Conservation (phyloP, 371 early-diverging fungal species). For the Mortierella sp. region DNA sequence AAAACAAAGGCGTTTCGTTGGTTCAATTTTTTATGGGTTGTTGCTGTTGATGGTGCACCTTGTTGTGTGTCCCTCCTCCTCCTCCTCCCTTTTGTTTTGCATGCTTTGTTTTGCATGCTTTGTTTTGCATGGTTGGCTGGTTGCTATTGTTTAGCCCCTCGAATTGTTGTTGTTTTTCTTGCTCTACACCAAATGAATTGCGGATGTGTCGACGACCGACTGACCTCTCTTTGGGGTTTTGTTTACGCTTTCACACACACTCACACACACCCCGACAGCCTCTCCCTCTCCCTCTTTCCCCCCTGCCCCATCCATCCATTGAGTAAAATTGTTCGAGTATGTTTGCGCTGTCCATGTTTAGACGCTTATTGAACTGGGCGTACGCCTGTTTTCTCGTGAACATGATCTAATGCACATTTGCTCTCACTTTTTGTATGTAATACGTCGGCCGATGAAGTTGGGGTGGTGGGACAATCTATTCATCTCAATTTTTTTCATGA, state of each 20-base stretch:
- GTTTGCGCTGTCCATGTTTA: background rate
- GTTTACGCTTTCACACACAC: too few species aligned
- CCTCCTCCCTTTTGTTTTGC: background rate
- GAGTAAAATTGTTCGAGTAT: background rate
- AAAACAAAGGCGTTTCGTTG: background rate
- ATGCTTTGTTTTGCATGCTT: too few species aligned
- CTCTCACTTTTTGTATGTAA: background rate
- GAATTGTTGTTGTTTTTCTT: too few species aligned
- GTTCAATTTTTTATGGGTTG: background rate
- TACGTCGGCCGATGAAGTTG: background rate
- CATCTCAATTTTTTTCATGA: conserved; percentile 5
- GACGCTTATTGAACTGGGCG: background rate
- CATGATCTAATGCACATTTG: background rate
- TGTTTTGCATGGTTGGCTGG: too few species aligned
- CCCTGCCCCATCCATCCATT: background rate
- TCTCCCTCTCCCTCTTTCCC: background rate
- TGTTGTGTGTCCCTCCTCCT: background rate
- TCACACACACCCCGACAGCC: too few species aligned
- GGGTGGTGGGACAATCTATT: conserved; percentile 16
- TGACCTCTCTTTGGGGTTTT: too few species aligned
- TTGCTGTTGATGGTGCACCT: background rate
- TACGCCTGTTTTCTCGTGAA: background rate
- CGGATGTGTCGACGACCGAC: too few species aligned
- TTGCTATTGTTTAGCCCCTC: too few species aligned
- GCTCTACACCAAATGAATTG: too few species aligned